Base-by-base conservation (phyloP, 306 rosid genomes). In the Herpetospermum pedunculosum region DNA sequence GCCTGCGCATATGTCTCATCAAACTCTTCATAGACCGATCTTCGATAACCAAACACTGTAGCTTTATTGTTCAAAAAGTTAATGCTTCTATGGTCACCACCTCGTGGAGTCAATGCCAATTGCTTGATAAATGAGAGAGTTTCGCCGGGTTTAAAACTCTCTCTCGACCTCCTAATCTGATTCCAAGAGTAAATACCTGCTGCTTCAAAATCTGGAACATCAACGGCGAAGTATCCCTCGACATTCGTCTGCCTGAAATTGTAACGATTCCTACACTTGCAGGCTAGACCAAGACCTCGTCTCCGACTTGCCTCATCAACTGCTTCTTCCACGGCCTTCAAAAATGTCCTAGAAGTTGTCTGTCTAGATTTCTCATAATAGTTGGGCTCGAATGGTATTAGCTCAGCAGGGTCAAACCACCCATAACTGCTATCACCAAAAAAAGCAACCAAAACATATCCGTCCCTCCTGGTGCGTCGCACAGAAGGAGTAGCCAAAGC, bases 1-100 rank as follows among this genome's bases (percentile, higher is more conserved):
- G 99, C 99, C 84, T 95, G 90, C 3, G 96, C 97, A 81, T 95
- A 95, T 10, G 99, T 92, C 83, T 88, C 99, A 75, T 95, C 99
- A 76, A 75, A 81, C 78, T 95, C 96, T 78, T 95, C 97, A 81
- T 88, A 95, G 60, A 89, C 90, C 0, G 89, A 86, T 79, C 78
- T 87, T 2, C 99, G 79, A 70, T 84, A 87, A 0, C 88, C 81
- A n/a, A 80, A 85, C 18, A 85, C 77, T 0, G 87, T 83, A 26
- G 97, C 92, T 80, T 82, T 95, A 53, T 85, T 81, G 86, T 84
- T 87, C 57, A 50, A 32, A 69, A 89, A 95, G 34, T 25, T 73
- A 23, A 91, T 87, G 83, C 82, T 81, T 68, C 80, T 78, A 1
- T 70, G 78, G n/a, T 86, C 88, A 8, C 84, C 86, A 40, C 68